These are phyloP conservation scores for Ramaria sp. DNA, from an alignment of 768 basidiomycete genomes.

Conservation along the genomic window DNA sequence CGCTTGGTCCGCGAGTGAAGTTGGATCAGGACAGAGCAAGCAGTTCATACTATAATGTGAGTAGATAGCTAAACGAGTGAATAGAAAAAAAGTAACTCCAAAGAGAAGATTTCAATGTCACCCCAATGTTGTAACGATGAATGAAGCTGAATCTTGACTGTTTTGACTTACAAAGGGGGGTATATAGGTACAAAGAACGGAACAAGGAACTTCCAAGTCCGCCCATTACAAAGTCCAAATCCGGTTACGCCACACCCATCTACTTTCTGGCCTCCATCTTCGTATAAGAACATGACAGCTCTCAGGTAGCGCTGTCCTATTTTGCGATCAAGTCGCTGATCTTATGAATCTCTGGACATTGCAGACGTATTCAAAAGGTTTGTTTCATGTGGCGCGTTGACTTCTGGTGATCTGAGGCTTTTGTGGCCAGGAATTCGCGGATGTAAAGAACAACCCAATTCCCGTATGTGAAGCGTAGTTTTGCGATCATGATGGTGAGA, in stretches of 20 bases:
- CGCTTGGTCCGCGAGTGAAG: too few relatives aligned
- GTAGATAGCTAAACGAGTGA: too few relatives aligned
- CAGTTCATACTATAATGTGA: too few relatives aligned
- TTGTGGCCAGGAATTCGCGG: conserved; percentile 47
- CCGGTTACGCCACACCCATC: not conserved
- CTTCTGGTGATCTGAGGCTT: not conserved
- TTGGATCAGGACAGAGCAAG: too few relatives aligned
- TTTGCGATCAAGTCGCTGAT: not conserved
- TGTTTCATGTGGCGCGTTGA: not conserved
- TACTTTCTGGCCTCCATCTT: not conserved
- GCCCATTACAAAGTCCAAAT: not conserved
- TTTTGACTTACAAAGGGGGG: too few relatives aligned
- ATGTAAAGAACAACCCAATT: conserved; percentile 52
- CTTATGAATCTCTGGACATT: not conserved
- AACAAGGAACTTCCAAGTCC: not conserved
- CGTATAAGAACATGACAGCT: not conserved
- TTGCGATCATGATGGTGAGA: conserved; percentile 10
- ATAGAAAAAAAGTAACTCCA: too few relatives aligned
- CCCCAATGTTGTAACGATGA: too few relatives aligned
- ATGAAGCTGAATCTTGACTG: too few relatives aligned
- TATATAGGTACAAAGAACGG: too few relatives aligned
- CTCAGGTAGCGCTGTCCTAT: not conserved
- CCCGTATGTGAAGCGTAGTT: conserved; percentile 34
- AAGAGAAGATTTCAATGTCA: too few relatives aligned
- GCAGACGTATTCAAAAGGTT: conserved; percentile 1